Conservation (phyloP, 805 yeast genomes). For the Scheffersomyces coipomensis region DNA sequence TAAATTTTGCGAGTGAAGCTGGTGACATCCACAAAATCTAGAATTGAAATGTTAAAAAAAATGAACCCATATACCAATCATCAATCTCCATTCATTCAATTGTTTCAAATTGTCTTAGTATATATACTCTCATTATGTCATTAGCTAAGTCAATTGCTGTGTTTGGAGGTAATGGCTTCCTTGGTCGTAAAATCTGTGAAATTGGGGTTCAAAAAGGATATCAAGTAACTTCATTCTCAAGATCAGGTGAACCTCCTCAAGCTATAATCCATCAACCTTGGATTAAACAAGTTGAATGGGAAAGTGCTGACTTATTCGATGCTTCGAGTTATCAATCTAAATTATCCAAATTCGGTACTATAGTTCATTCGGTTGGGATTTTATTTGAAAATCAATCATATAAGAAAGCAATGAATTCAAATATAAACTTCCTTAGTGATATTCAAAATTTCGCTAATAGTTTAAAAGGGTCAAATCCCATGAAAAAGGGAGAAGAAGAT, state of each 20-base stretch:
- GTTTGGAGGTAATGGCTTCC: constrained; percentile 86
- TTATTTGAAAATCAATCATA: constrained; percentile 68
- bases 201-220: constrained; percentile 61
- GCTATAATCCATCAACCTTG: constrained; percentile 40
- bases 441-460: constrained; percentile 24
- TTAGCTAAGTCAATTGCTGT: constrained; percentile 47
- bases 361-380: constrained; percentile 83
- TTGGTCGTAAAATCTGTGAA: constrained; percentile 69
- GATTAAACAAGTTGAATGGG: constrained; percentile 64
- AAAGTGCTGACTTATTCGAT: constrained; percentile 63
- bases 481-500: constrained; percentile 40
- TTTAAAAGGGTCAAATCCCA: constrained; percentile 61
- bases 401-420: constrained; percentile 50
- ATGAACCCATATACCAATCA: too few relatives aligned
- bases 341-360: constrained; percentile 54
- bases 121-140: too few relatives aligned
- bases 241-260: constrained; percentile 51
- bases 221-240: constrained; percentile 66
- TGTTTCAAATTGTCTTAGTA: too few relatives aligned
- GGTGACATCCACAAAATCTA: too few relatives aligned
- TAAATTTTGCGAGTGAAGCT: too few relatives aligned
- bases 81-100: too few relatives aligned
- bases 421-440: constrained; percentile 34
- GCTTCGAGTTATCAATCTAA: constrained; percentile 54
- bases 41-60: too few relatives aligned